A percentile compares a stretch with the other conserved stretches of the same genome.
phyloP scores from a whole-genome alignment of 148 eudicot genomes.

The Selenicereus undatus region DNA sequence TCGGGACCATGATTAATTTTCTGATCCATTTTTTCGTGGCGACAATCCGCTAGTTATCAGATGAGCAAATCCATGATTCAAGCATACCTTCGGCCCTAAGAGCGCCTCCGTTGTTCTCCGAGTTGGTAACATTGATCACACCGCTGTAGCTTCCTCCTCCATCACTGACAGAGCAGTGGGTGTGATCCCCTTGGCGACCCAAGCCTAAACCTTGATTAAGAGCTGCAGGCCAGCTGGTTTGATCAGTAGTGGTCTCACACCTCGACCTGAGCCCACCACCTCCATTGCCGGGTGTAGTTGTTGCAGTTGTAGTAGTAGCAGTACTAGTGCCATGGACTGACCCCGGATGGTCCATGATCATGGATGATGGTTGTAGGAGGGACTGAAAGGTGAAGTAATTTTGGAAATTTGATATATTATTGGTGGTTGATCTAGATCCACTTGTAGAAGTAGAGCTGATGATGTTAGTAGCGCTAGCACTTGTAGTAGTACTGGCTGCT shows the following conservation, averaged over 20 bases:
- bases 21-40: too few relatives aligned
- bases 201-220: background rate
- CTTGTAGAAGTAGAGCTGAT: background rate
- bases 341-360: background rate
- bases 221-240: slow-evolving; percentile 1
- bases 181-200: background rate
- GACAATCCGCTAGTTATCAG: slow-evolving; percentile 16
- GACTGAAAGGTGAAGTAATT: background rate
- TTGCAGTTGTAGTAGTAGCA: background rate
- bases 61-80: slow-evolving; percentile 63
- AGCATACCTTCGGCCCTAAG: slow-evolving; percentile 47
- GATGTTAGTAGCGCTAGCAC: background rate
- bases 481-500: too few relatives aligned
- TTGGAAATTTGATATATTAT: background rate
- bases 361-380: background rate
- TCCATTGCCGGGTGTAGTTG: slow-evolving; percentile 11
- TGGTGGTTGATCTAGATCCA: background rate
- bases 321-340: background rate
- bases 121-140: slow-evolving; percentile 2
- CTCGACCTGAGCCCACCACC: slow-evolving; percentile 14
- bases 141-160: slow-evolving; percentile 7
- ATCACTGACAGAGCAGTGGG: slow-evolving; percentile 13
- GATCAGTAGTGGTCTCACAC: background rate
- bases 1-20: too few relatives aligned
- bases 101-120: slow-evolving; percentile 9